These are phyloP conservation scores for Melanomma pulvis-pyrius DNA, from an alignment of 495 filamentous ascomycete genomes.

Conservation along the genomic window DNA sequence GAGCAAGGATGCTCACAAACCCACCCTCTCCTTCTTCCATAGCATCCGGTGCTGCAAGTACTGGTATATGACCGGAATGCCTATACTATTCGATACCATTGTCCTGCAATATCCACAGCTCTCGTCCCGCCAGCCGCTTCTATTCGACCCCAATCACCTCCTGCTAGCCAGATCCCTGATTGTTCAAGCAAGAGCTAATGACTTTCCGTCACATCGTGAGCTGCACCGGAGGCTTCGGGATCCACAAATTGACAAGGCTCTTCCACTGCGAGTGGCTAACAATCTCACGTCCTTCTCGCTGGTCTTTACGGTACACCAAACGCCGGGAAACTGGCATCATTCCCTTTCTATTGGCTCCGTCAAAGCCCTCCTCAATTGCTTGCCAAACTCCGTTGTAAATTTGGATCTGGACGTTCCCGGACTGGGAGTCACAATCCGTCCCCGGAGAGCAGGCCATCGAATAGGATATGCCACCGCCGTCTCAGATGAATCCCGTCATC, in stretches of 20 bases:
- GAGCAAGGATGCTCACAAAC: not conserved
- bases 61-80: not conserved
- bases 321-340: not conserved
- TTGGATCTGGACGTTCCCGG: not conserved
- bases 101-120: not conserved
- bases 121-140: not conserved
- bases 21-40: not conserved
- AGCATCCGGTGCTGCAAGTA: not conserved
- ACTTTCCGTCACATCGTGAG: not conserved
- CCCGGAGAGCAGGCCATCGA: not conserved
- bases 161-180: not conserved
- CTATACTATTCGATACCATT: not conserved
- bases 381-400: not conserved
- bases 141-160: not conserved
- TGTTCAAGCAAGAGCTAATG: not conserved
- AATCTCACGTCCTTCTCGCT: not conserved
- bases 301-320: not conserved
- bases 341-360: not conserved
- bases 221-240: not conserved
- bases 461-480: not conserved
- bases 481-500: not conserved
- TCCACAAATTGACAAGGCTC: not conserved
- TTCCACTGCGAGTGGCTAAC: not conserved
- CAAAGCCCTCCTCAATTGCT: not conserved
- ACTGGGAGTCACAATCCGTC: not conserved